A percentile compares a stretch with the other conserved stretches of the same genome.
Evolutionary conservation across 495 filamentous ascomycete species (phyloP).

Genomic region (Tuber brumale): DNA sequence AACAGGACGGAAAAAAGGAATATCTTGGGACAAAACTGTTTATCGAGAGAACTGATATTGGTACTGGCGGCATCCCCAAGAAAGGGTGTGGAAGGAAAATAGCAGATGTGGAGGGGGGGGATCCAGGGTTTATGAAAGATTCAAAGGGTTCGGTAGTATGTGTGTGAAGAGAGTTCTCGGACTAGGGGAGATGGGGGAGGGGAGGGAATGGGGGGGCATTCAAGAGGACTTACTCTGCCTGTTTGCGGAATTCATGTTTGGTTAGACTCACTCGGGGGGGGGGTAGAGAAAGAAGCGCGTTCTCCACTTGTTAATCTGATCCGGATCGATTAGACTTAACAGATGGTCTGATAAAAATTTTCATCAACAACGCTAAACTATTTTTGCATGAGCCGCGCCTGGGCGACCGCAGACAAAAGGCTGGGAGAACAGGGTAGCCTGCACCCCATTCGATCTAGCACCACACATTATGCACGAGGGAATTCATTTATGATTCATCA

Average conservation of each 20-base stretch:
- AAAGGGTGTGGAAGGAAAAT: background rate
- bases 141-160: background rate
- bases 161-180: background rate
- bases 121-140: background rate
- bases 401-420: background rate
- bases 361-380: background rate
- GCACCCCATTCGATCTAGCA: background rate
- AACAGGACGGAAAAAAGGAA: background rate
- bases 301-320: conserved; percentile 1
- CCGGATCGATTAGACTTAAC: conserved; percentile 5
- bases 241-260: background rate
- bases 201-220: background rate
- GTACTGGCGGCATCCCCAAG: background rate
- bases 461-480: background rate
- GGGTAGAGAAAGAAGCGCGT: background rate
- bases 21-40: background rate
- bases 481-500: conserved; percentile 1
- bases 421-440: background rate
- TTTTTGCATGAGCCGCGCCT: background rate
- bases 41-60: background rate
- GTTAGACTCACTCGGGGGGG: background rate
- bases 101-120: background rate
- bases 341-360: conserved; percentile 5
- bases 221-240: background rate
- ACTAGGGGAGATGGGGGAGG: background rate